Conservation (phyloP, 75 land plant species). For the Larix kaempferi region DNA sequence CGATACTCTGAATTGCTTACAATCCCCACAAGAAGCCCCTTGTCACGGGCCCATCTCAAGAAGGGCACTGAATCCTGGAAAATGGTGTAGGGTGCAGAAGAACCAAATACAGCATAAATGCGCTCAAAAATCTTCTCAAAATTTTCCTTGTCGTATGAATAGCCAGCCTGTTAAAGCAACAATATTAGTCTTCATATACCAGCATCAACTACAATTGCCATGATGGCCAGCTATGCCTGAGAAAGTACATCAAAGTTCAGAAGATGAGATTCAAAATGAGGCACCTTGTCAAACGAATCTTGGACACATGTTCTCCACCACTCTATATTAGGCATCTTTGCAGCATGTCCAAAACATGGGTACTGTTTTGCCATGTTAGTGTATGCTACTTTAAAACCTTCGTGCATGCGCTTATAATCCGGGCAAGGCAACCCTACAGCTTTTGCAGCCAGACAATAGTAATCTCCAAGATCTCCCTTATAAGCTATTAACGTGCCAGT, state of each 20-base stretch:
- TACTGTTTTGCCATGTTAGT: conserved; percentile 77
- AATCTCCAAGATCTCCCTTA: conserved; percentile 92
- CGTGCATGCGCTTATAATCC: conserved; percentile 85
- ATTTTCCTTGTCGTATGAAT: conserved; percentile 76
- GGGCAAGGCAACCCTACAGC: conserved; percentile 88
- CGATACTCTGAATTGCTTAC: conserved; percentile 91
- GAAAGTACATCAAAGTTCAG: neutral
- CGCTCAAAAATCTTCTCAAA: conserved; percentile 80
- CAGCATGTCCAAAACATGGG: conserved; percentile 87
- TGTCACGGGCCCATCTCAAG: conserved; percentile 70
- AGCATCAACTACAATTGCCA: conserved; percentile 1
- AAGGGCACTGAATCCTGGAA: conserved; percentile 84
- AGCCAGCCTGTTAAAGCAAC: conserved; percentile 64
- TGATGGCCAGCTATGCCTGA: neutral
- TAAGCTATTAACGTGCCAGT: conserved; percentile 91
- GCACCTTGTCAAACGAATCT: conserved; percentile 74
- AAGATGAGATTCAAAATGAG: conserved; percentile 6
- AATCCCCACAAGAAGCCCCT: conserved; percentile 79
- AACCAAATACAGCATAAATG: conserved; percentile 80
- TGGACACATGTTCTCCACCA: conserved; percentile 89
- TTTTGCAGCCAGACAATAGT: conserved; percentile 97
- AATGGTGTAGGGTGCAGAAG: conserved; percentile 78
- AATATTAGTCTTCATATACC: neutral
- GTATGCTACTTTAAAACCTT: conserved; percentile 85
- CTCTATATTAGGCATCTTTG: conserved; percentile 70